Evolutionary conservation across 2,329 filamentous ascomycete species (phyloP).

Genomic region (Aureobasidium sp.): DNA sequence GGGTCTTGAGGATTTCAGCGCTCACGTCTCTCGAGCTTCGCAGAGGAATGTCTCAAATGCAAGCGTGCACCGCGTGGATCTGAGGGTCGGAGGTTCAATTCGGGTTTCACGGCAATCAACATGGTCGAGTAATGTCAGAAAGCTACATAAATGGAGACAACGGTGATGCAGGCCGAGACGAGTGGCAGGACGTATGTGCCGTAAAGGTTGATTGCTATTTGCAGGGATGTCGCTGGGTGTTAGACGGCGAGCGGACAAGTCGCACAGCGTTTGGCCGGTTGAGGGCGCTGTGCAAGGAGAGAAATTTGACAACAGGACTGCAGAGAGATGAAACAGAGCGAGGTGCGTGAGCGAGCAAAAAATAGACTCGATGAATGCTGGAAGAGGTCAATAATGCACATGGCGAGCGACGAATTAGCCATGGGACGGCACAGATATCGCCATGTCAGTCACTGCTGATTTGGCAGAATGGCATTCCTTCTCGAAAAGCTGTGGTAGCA

Average conservation of each 20-base stretch:
- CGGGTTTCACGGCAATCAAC: slow-evolving; percentile 2
- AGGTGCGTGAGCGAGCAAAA: neutral
- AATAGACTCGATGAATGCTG: neutral
- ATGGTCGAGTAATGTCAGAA: neutral
- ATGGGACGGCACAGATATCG: no score
- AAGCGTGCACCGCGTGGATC: neutral
- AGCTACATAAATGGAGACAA: neutral
- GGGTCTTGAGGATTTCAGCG: neutral
- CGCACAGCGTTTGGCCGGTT: slow-evolving; percentile 11
- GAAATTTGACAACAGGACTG: slow-evolving; percentile 9
- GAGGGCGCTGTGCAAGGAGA: slow-evolving; percentile 12
- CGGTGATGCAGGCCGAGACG: neutral
- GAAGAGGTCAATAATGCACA: no score
- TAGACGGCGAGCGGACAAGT: neutral
- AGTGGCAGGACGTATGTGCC: slow-evolving; percentile 5
- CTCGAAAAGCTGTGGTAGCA: slow-evolving; percentile 7
- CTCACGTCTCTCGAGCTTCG: neutral
- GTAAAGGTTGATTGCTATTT: slow-evolving; percentile 12
- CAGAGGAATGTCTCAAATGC: no score
- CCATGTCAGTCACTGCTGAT: neutral
- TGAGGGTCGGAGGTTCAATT: neutral
- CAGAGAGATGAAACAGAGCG: slow-evolving; percentile 10
- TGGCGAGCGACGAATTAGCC: no score
- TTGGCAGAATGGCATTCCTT: slow-evolving; percentile 6
- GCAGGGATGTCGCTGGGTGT: neutral